Evolutionary conservation across 1,284 basidiomycete genomes (phyloP).

Genomic region (Rhodotorula sp.): DNA sequence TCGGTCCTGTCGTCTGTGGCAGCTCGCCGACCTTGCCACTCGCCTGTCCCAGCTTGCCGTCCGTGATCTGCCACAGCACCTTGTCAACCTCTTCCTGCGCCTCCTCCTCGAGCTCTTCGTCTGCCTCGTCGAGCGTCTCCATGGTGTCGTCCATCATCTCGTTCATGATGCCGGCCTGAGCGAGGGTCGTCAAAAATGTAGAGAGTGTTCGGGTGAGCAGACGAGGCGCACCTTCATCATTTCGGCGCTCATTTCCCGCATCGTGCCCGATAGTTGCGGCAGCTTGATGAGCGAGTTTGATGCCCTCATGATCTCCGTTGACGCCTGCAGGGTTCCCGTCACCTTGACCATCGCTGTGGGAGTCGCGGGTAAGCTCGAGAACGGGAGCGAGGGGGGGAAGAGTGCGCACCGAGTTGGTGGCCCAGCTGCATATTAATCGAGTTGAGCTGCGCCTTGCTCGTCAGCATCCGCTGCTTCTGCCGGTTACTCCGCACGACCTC

Average conservation of each 20-base stretch:
- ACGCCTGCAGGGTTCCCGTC: constrained; percentile 93
- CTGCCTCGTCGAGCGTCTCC: constrained; percentile 53
- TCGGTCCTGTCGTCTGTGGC: constrained; percentile 52
- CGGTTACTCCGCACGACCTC: constrained; percentile 95
- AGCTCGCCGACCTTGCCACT: constrained; percentile 67
- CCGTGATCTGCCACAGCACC: constrained; percentile 90
- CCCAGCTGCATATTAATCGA: constrained; percentile 87
- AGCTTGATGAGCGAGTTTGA: constrained; percentile 88
- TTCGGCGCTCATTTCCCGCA: constrained; percentile 98
- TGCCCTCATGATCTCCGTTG: constrained; percentile 97
- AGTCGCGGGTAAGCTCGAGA: not conserved
- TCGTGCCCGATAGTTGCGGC: constrained; percentile 84
- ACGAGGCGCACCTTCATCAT: constrained; percentile 74
- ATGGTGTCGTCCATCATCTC: constrained; percentile 53
- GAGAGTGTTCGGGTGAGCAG: not conserved
- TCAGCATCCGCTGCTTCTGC: constrained; percentile 87
- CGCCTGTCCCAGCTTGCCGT: constrained; percentile 87
- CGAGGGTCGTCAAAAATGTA: not conserved
- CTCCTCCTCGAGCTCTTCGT: constrained; percentile 93
- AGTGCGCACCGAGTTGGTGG: constrained; percentile 81
- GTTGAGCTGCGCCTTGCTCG: constrained; percentile 87
- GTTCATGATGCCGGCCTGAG: constrained; percentile 50
- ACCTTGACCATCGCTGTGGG: constrained; percentile 88
- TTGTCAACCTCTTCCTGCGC: constrained; percentile 97
- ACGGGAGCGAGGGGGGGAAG: not conserved